A percentile compares a stretch with the other conserved stretches of the same genome.
phyloP scores from a whole-genome alignment of 345 rosid genomes.

The Hibiscus tridactylites region DNA sequence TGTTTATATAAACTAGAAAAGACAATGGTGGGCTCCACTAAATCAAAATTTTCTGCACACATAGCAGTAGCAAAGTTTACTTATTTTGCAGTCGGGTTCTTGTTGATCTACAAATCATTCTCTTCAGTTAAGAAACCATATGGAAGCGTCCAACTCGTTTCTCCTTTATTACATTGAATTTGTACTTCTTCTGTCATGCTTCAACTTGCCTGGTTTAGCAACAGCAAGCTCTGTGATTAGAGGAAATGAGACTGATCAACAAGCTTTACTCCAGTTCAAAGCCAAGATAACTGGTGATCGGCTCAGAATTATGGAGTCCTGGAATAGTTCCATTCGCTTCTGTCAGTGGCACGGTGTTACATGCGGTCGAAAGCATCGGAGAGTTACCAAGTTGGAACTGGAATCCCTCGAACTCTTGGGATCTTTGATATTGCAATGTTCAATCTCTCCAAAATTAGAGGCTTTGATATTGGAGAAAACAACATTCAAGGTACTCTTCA shows the following conservation, averaged over 20 bases:
- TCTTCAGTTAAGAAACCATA: not conserved
- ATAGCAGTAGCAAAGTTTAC: no score
- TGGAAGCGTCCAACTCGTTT: not conserved
- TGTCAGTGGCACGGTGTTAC: constrained; percentile 12
- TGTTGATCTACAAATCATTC: not conserved
- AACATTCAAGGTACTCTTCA: not conserved
- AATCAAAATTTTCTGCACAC: no score
- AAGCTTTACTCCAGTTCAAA: not conserved
- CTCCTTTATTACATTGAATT: not conserved
- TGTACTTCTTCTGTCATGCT: not conserved
- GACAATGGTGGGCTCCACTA: no score
- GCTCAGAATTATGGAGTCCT: not conserved
- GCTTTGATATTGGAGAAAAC: not conserved
- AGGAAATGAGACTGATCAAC: constrained; percentile 1
- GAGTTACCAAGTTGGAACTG: not conserved
- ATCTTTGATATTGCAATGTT: not conserved
- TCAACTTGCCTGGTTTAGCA: not conserved
- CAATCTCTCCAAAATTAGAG: not conserved
- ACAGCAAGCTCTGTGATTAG: not conserved
- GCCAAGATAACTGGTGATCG: not conserved
- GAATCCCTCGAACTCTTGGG: not conserved
- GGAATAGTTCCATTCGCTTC: constrained; percentile 12
- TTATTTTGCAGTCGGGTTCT: not conserved
- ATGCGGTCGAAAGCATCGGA: constrained; percentile 8
- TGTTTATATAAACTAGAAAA: no score